A percentile compares a stretch with the other conserved stretches of the same genome.
phyloP scores from a whole-genome alignment of 257 asterid genomes.

The Mitragyna speciosa region DNA sequence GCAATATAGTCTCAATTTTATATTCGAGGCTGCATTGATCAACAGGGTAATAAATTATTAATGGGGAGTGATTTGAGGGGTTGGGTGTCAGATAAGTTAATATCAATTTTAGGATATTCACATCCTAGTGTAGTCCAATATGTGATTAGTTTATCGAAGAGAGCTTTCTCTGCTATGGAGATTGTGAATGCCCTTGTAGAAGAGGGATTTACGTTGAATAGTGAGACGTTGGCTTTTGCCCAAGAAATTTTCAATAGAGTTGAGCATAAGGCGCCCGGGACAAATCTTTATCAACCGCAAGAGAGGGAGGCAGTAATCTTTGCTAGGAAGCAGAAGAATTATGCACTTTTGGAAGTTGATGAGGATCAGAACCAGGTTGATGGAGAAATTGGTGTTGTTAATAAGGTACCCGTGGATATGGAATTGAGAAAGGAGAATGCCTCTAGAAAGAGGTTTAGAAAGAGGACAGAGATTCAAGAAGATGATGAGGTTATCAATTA shows the following conservation, averaged over 20 bases:
- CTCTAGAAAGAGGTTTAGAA: not conserved
- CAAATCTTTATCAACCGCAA: not conserved
- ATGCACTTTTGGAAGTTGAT: not conserved
- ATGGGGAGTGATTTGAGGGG: not conserved
- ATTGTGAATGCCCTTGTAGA: not conserved
- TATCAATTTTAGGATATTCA: not conserved
- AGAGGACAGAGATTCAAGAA: not conserved
- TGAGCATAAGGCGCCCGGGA: not conserved
- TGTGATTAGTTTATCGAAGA: not conserved
- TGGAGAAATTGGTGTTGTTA: not conserved
- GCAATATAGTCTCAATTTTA: not conserved
- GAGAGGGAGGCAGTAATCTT: not conserved
- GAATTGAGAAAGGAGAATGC: not conserved
- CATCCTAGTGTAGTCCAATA: not conserved
- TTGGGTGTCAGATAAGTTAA: not conserved
- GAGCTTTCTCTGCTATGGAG: not conserved
- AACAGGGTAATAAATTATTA: not conserved
- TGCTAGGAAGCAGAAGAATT: not conserved
- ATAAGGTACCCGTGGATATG: not conserved
- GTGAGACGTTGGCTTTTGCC: not conserved
- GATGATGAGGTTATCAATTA: constrained; percentile 18
- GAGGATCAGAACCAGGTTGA: not conserved
- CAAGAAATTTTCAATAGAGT: not conserved
- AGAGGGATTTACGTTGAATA: not conserved
- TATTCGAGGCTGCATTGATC: not conserved